A percentile compares a stretch with the other conserved stretches of the same genome.
Evolutionary conservation across 192 early-diverging fungal genomes (phyloP).

Genomic region (Coemansia sp.): DNA sequence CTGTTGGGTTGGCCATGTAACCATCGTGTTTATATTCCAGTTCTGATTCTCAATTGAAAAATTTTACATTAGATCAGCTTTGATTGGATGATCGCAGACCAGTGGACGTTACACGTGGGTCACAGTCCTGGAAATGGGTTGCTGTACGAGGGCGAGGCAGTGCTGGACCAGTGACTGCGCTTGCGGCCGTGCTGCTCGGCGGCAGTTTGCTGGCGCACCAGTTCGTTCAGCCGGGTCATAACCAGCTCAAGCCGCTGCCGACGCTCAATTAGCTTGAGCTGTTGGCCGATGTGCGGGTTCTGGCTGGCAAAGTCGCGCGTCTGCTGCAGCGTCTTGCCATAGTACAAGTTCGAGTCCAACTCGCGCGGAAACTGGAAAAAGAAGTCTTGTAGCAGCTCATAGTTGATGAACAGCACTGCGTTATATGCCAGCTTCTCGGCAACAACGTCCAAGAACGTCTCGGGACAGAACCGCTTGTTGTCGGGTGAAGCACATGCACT

Average conservation of each 20-base stretch:
- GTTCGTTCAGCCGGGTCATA: slow-evolving; percentile 52
- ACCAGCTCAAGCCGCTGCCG: slow-evolving; percentile 81
- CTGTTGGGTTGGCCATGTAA: background rate
- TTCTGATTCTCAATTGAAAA: slow-evolving; percentile 15
- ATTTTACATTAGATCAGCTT: slow-evolving; percentile 15
- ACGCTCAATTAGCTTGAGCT: slow-evolving; percentile 84
- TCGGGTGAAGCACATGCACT: slow-evolving; percentile 77
- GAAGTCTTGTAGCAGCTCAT: slow-evolving; percentile 96
- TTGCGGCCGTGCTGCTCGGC: slow-evolving; percentile 14
- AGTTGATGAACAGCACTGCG: slow-evolving; percentile 97
- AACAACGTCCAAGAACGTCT: slow-evolving; percentile 87
- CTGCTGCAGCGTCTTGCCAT: slow-evolving; percentile 76
- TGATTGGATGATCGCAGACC: slow-evolving; percentile 14
- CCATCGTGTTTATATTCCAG: background rate
- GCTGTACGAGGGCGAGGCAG: slow-evolving; percentile 11
- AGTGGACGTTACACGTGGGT: background rate
- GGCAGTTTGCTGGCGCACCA: slow-evolving; percentile 42
- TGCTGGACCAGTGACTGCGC: slow-evolving; percentile 7
- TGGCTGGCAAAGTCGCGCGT: slow-evolving; percentile 87
- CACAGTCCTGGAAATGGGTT: slow-evolving; percentile 27
- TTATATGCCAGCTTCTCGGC: slow-evolving; percentile 92
- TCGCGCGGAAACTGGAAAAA: slow-evolving; percentile 97
- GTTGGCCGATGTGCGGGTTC: slow-evolving; percentile 80
- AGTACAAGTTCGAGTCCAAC: slow-evolving; percentile 89
- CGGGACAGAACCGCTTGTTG: slow-evolving; percentile 91